These are phyloP conservation scores for Zymoseptoria tritici DNA, from an alignment of 2,329 filamentous ascomycete species.

Conservation along the genomic window DNA sequence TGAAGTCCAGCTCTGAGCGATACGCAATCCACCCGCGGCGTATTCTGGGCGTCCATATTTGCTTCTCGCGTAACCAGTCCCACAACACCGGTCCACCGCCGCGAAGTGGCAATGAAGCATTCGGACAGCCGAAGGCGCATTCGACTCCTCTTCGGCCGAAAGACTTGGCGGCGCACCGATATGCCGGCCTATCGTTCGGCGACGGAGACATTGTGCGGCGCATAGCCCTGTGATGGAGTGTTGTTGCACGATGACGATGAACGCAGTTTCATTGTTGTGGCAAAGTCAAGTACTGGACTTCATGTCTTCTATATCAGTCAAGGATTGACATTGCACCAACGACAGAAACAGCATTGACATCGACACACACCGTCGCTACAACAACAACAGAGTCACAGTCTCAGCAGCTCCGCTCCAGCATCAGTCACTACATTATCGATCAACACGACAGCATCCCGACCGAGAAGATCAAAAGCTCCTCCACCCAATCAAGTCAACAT, in stretches of 20 bases:
- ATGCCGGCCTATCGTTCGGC: background rate
- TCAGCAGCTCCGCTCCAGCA: no score
- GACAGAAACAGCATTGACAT: background rate
- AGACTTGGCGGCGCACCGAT: background rate
- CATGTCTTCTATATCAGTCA: background rate
- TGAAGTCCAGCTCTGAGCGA: background rate
- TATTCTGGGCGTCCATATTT: background rate
- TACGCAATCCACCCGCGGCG: background rate
- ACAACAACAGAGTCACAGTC: background rate
- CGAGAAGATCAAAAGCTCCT: no score
- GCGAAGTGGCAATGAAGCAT: background rate
- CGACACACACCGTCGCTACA: background rate
- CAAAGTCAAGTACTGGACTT: background rate
- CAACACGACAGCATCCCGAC: no score
- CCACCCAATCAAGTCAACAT: background rate
- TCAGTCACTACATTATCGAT: no score
- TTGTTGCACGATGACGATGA: background rate
- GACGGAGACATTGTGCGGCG: no score
- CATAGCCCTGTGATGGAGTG: background rate
- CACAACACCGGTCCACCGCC: background rate
- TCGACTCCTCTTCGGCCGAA: background rate
- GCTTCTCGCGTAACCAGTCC: background rate
- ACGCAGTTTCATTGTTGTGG: background rate
- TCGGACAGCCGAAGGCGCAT: background rate
- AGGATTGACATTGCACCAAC: background rate